Conservation (phyloP, 2,329 filamentous ascomycete species). For the Neofusicoccum ribis region DNA sequence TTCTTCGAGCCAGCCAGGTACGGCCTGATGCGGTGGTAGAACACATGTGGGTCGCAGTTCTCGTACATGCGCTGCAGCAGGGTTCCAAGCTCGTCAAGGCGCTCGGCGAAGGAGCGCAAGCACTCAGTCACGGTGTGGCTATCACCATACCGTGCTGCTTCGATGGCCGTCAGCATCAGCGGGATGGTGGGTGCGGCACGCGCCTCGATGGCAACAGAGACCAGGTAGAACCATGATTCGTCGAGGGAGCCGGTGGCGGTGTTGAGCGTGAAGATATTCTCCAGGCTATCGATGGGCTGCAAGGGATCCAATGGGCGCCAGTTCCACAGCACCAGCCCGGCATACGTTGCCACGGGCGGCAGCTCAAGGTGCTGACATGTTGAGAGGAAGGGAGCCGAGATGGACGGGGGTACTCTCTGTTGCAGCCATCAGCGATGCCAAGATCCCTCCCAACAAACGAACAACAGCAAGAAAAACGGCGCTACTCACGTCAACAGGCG, state of each 20-base stretch:
- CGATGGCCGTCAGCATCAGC: slow-evolving; percentile 84
- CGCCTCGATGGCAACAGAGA: slow-evolving; percentile 94
- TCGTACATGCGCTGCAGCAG: slow-evolving; percentile 91
- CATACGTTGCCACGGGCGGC: slow-evolving; percentile 91
- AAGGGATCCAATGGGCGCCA: slow-evolving; percentile 87
- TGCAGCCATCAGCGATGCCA: slow-evolving; percentile 2
- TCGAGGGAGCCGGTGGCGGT: slow-evolving; percentile 94
- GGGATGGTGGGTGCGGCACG: slow-evolving; percentile 84
- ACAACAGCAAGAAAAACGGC: neutral
- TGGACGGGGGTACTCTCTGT: slow-evolving; percentile 70
- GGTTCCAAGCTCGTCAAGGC: slow-evolving; percentile 77
- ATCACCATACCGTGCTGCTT: slow-evolving; percentile 72
- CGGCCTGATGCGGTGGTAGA: slow-evolving; percentile 94
- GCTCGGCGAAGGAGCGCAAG: slow-evolving; percentile 81
- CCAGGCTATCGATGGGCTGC: slow-evolving; percentile 77
- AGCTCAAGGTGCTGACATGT: slow-evolving; percentile 79
- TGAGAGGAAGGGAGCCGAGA: slow-evolving; percentile 79
- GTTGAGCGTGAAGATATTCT: slow-evolving; percentile 83
- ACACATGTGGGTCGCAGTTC: slow-evolving; percentile 88
- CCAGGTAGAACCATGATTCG: slow-evolving; percentile 98
- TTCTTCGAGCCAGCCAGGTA: slow-evolving; percentile 97
- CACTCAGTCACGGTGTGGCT: slow-evolving; percentile 70
- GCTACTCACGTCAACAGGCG: slow-evolving; percentile 65
- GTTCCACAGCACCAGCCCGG: slow-evolving; percentile 92
- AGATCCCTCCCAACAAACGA: neutral